Base-by-base conservation (phyloP, 2,329 filamentous ascomycete genomes). In the Fonsecaea pugnacius region DNA sequence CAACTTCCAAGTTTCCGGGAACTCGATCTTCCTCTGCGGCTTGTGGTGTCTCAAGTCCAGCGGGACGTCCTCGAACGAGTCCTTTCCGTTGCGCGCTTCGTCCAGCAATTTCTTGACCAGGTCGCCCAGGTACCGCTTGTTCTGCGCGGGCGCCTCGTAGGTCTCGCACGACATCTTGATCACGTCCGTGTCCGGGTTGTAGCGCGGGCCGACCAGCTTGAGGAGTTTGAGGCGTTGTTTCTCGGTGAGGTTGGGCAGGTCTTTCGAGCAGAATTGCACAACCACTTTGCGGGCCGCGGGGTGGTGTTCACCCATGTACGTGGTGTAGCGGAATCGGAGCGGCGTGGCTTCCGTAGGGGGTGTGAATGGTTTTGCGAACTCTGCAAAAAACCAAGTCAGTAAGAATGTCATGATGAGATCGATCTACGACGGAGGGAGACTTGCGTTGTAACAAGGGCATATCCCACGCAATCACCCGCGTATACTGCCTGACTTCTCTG, bases 251-350 rank as follows among this genome's bases (percentile, higher is more conserved):
- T 74, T 72, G 21, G 69, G 64, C 66, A 97, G 80, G 78, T 96
- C 92, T 62, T 79, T 78, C 16, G 90, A 89, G 68, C 84, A 87
- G 78, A 98, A 96, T 75, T 97, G 91, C 61, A 98, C 87, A 12
- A 98, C 93, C 21, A 99, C 93, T 82, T 99, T 99, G 75, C 88
- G 89, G 78, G 92, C 88, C 2, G 94, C 92, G 0, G 95, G 94
- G 79, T 99, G 96, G 62, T 86, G 82, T 79, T 98, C 95, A 72
- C 94, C 94, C 85, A 99, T 89, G 80, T 98, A 98, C 40, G 90
- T 93, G 16, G 95, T 99, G 82, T 96, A 97, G 73, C 95, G 89
- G 87, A 97, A 99, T 72, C 94, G 90, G 63, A 99, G 86, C 52
- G 92, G 87, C 71, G 91, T 84, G 52, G 73, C 75, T 67, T 87